Conservation (phyloP, 1,284 basidiomycete genomes). For the Fistulina hepatica region DNA sequence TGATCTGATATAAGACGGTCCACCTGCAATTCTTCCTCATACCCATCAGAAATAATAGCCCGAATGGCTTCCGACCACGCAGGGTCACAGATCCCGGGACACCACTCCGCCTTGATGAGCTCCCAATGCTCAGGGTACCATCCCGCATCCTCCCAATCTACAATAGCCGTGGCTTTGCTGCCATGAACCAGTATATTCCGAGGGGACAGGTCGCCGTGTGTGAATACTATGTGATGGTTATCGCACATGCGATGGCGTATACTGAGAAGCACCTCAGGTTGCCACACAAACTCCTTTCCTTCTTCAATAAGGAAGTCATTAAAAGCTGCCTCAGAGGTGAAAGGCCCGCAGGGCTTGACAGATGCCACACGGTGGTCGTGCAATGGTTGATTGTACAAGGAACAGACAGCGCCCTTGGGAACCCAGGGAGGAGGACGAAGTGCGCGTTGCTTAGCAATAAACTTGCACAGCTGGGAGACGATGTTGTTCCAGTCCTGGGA, state of each 20-base stretch:
- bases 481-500: too few species aligned
- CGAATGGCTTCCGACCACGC: too few species aligned
- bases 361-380: slow-evolving; percentile 8
- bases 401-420: slow-evolving; percentile 3
- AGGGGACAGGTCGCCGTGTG: slow-evolving; percentile 12
- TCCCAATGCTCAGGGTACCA: slow-evolving; percentile 13
- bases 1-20: too few species aligned
- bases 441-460: not conserved
- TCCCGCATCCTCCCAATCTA: slow-evolving; percentile 11
- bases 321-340: not conserved
- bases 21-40: too few species aligned
- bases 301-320: not conserved
- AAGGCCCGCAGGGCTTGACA: not conserved
- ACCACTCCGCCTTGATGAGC: slow-evolving; percentile 2
- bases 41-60: too few species aligned
- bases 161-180: slow-evolving; percentile 9
- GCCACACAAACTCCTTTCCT: not conserved
- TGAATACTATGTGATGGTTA: slow-evolving; percentile 9
- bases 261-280: not conserved
- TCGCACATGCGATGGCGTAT: not conserved
- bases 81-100: too few species aligned
- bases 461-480: not conserved
- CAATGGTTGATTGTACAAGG: slow-evolving; percentile 6
- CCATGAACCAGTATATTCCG: slow-evolving; percentile 12
- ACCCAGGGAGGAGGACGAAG: slow-evolving; percentile 1